These are phyloP conservation scores for Linnemannia exigua DNA, from an alignment of 192 early-diverging fungal genomes.

Conservation along the genomic window DNA sequence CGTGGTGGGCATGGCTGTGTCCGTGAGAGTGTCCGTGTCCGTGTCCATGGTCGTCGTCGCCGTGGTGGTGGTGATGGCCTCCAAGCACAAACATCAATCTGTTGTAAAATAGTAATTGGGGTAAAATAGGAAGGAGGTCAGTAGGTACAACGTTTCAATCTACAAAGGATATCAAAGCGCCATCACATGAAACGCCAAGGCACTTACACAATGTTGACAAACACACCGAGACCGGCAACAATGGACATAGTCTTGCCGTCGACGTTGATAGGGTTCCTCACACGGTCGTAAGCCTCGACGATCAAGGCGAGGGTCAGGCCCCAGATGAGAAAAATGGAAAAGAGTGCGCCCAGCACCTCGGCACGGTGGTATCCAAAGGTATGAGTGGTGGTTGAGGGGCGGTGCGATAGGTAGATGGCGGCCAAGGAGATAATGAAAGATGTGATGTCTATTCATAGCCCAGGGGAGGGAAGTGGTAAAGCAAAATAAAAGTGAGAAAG, in stretches of 20 bases:
- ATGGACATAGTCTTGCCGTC: constrained; percentile 79
- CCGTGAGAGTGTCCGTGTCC: constrained; percentile 57
- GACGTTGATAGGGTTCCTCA: constrained; percentile 72
- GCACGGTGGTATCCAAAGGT: constrained; percentile 84
- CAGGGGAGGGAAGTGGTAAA: background rate
- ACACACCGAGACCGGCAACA: constrained; percentile 80
- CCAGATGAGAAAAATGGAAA: constrained; percentile 88
- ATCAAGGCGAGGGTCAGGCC: constrained; percentile 76
- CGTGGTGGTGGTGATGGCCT: constrained; percentile 56
- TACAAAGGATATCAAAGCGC: constrained; percentile 30
- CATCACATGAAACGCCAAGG: constrained; percentile 11
- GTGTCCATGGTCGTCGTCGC: constrained; percentile 42
- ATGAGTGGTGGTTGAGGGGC: constrained; percentile 61
- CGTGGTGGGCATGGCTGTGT: constrained; percentile 49
- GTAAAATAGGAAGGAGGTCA: too few species aligned
- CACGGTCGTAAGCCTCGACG: constrained; percentile 76
- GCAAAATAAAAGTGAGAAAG: background rate
- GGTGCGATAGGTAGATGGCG: constrained; percentile 56
- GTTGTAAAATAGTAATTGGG: background rate
- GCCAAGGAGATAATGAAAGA: constrained; percentile 52
- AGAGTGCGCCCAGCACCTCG: constrained; percentile 83
- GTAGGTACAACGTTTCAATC: too few species aligned
- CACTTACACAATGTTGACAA: constrained; percentile 81
- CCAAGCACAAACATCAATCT: constrained; percentile 71
- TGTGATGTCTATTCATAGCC: constrained; percentile 41